Evolutionary conservation across 495 filamentous ascomycete species (phyloP).

Genomic region (Aspergillus biplanus): DNA sequence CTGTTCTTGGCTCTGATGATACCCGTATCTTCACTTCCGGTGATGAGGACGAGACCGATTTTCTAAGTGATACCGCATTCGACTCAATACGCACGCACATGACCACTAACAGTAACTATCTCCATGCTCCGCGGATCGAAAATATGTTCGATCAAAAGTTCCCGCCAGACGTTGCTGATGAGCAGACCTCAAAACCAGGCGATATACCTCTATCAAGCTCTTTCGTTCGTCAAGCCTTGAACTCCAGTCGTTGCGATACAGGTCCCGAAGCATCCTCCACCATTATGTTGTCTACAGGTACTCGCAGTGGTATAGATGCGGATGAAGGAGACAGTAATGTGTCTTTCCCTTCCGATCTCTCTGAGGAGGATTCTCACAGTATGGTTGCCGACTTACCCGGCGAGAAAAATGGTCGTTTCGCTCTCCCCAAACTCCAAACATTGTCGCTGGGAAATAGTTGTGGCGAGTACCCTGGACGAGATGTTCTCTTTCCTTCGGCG

Average conservation of each 20-base stretch:
- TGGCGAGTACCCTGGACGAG: background rate
- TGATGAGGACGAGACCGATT: constrained; percentile 85
- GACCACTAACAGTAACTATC: constrained; percentile 59
- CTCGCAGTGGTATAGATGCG: constrained; percentile 1
- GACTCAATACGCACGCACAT: constrained; percentile 86
- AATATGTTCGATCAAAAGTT: constrained; percentile 88
- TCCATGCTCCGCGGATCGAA: constrained; percentile 68
- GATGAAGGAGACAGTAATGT: constrained; percentile 25
- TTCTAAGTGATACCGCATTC: constrained; percentile 86
- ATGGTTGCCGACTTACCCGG: constrained; percentile 39
- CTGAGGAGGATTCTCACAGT: constrained; percentile 35
- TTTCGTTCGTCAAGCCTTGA: constrained; percentile 35
- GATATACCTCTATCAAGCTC: constrained; percentile 49
- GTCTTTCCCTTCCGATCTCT: constrained; percentile 33
- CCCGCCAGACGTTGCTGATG: constrained; percentile 55
- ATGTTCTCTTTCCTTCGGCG: background rate
- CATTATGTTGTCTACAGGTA: constrained; percentile 39
- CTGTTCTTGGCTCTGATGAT: constrained; percentile 83
- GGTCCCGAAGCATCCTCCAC: constrained; percentile 1
- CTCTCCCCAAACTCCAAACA: constrained; percentile 1
- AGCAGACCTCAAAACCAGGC: constrained; percentile 62
- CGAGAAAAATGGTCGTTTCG: constrained; percentile 23
- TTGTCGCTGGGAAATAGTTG: background rate
- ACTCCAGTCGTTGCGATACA: constrained; percentile 26
- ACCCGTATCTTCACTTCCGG: constrained; percentile 72